Evolutionary conservation across 2,329 filamentous ascomycete genomes (phyloP), one percentile per base, ranked within the genome.

Genomic region (Ophiostoma ulmi): DNA sequence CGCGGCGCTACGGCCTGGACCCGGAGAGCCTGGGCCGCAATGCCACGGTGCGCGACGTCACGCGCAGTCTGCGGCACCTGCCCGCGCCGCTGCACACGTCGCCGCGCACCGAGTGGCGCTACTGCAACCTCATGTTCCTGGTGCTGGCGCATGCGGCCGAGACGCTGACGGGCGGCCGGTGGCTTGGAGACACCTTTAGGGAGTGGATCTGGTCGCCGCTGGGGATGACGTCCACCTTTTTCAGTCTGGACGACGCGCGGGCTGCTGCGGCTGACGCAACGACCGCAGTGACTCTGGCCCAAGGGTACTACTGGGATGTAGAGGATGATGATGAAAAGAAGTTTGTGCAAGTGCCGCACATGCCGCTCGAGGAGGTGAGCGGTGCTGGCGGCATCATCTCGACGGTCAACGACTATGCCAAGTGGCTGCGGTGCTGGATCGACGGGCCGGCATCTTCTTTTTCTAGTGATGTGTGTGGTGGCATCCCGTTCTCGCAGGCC

Each of bases 61-160:
- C 81, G 20, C 77, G 79, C 36, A 77, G 75, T 44, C 74, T 87
- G 69, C 80, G 82, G 3, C 75, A 85, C 73, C 77, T 86, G 5
- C 80, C 78, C 1, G 75, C 82, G 52, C 70, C 70, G 35, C 67
- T 71, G 70, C 80, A 77, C 8, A 76, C 77, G 6, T 73, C 80
- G 38, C 76, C 83, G 22, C 79, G 84, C 14, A 81, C 80, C 0
- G 77, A 74, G 13, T 84, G 76, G 67, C 80, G 84, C 73, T 87
- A 87, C 76, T 82, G 80, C 78, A 87, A 87, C 74, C 76, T 84
- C 31, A 83, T 86, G 81, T 87, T 79, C 75, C 80, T 81, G 48
- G 81, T 80, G 0, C 80, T 82, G 0, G 77, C 81, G n/a, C 80
- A 85, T 74, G 77, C 79, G 3, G 75, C 85, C 8, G 80, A 86